Base-by-base conservation (phyloP, 2,329 filamentous ascomycete species). In the Monosporascus cannonballus region DNA sequence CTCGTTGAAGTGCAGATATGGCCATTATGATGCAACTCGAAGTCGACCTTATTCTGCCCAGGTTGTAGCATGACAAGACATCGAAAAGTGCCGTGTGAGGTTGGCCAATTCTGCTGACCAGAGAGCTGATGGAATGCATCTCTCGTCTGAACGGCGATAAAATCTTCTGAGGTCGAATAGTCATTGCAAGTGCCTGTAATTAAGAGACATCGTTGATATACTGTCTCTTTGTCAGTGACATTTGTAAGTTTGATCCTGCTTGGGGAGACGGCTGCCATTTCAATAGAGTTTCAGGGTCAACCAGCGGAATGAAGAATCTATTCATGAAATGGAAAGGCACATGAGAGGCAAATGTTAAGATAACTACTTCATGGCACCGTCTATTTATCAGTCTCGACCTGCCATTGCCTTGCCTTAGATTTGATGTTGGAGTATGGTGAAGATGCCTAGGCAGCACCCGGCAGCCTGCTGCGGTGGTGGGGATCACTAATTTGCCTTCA, bases 51-150 rank as follows among this genome's bases (percentile, higher is more conserved):
- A 34, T 58, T 56, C 5, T 47, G 47, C 3, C 56, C 56, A 2
- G 54, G 38, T 9, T 53, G 51, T 11, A 58, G 50, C 56, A 56
- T 58, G n/a, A 58, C 8, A 7, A 58, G 51, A 46, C 49, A 56
- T 24, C 49, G 49, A 44, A 56, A 58, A 14, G 37, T 38, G 18
- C 51, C 48, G 14, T 24, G 37, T 3, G 38, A 42, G 3, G 51
- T 48, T 2, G 56, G 56, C 56, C 56, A 58, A 30, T 58, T 54
- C 49, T 56, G 54, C 36, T 51, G 51, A 4, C 44, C 6, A 6
- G 38, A 20, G 8, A 38, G 3, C 27, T 52, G 38, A 4, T 36
- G 18, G 51, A 58, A 52, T 18, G 37, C 42, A 45, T 56, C 56
- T 42, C 38, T 47, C 15, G 42, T 48, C 47, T 47, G 51, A 4